Evolutionary conservation across 441 rosid species (phyloP).

Genomic region (Kokia cookei): DNA sequence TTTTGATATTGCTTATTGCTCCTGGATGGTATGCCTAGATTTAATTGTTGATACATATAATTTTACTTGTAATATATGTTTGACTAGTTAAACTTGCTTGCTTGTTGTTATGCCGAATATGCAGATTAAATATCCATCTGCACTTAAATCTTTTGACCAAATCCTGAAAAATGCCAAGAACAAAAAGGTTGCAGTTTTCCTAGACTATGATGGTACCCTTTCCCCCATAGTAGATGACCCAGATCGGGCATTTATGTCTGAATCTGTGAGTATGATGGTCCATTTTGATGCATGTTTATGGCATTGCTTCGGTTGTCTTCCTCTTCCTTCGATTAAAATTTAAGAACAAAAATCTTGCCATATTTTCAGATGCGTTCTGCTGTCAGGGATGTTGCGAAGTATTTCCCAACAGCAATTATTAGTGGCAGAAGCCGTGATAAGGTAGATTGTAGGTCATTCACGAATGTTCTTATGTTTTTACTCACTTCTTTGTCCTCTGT

Average conservation of each 20-base stretch:
- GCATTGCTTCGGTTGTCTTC: neutral
- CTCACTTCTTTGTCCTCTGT: neutral
- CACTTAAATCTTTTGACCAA: conserved; percentile 58
- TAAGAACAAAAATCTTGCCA: neutral
- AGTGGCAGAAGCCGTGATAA: conserved; percentile 95
- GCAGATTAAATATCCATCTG: conserved; percentile 90
- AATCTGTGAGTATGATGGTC: conserved; percentile 38
- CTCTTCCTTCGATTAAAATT: neutral
- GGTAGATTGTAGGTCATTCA: conserved; percentile 30
- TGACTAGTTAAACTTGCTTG: neutral
- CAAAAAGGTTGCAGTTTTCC: conserved; percentile 76
- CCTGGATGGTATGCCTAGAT: conserved; percentile 66
- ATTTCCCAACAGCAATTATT: conserved; percentile 87
- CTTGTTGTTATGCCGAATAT: neutral
- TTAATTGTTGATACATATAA: neutral
- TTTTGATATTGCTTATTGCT: conserved; percentile 45
- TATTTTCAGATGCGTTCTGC: conserved; percentile 79
- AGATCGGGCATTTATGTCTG: conserved; percentile 80
- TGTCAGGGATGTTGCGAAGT: conserved; percentile 64
- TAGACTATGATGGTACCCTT: conserved; percentile 93
- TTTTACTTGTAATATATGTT: neutral
- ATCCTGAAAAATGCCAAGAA: conserved; percentile 51
- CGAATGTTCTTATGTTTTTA: neutral
- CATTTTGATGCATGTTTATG: neutral
- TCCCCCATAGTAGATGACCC: conserved; percentile 97